Base-by-base conservation (phyloP, 257 asterid species). In the Jacaranda copaia region DNA sequence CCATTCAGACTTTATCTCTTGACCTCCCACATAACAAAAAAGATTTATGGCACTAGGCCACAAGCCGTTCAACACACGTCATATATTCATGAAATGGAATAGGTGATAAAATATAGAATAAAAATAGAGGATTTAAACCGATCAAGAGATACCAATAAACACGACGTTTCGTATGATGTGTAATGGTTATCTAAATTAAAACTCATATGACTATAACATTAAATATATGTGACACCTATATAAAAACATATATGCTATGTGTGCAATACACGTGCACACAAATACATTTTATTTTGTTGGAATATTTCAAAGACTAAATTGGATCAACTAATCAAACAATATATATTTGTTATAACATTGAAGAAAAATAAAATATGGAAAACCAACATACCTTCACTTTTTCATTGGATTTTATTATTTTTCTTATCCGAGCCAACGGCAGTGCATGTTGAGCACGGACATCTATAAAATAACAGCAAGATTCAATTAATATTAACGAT, bases 381-480 rank as follows among this genome's bases (percentile, higher is more conserved):
- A 9, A 71, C 12, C 19, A 20, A 66, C 52, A 39, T 56, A 86
- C 92, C 87, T 81, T 77, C 5, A 85, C 86, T 36, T 76, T 68
- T 66, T 70, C 73, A 16, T 80, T 82, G 9, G 87, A 78, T 75
- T 85, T 85, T 65, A 81, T 84, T 15, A 73, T 74, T 72, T 73
- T 81, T 78, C 67, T 88, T 64, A 85, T 61, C 40, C 90, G 84
- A 70, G 87, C 78, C 35, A 84, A 51, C 57, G 88, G 92, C 5
- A 85, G 74, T 18, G 20, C 14, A 18, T 74, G 76, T 18, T 64
- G 64, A 39, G 56, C 71, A 56, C 81, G 79, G 1, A 39, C 53
- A 45, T 80, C 92, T 85, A 38, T 68, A 73, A 73, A 72, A 73
- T 46, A 9, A 32, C 14, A 14, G 38, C 42, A 25, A 32, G 14